These are phyloP conservation scores for Eurotiales sp. DNA, from an alignment of 2,329 filamentous ascomycete species.

Conservation along the genomic window DNA sequence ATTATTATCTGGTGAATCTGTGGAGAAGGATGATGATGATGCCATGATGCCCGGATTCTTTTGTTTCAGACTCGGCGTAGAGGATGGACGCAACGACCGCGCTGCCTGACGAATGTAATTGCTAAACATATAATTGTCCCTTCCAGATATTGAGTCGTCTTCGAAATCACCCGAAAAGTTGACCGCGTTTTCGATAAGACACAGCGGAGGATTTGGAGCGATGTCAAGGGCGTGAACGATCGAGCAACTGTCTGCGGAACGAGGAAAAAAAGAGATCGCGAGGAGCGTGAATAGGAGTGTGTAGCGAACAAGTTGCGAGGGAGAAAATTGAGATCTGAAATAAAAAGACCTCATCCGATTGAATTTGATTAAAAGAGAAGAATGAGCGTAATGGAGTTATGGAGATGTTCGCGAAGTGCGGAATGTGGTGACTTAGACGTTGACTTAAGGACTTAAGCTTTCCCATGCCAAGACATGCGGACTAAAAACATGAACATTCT, in stretches of 20 bases:
- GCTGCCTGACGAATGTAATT: conserved; percentile 8
- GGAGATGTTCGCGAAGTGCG: background rate
- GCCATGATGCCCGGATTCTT: conserved; percentile 1
- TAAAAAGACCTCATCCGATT: background rate
- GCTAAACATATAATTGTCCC: conserved; percentile 7
- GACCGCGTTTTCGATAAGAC: background rate
- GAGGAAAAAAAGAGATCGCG: background rate
- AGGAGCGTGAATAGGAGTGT: background rate
- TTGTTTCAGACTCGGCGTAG: background rate
- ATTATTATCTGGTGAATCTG: background rate
- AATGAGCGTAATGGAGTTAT: background rate
- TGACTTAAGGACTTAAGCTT: conserved; percentile 2
- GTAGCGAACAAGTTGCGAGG: background rate
- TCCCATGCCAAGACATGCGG: conserved; percentile 8
- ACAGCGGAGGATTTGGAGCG: background rate
- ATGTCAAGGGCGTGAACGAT: background rate
- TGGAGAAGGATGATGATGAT: background rate
- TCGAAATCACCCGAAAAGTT: background rate
- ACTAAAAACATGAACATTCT: conserved; percentile 6
- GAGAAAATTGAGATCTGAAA: background rate
- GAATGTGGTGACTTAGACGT: background rate
- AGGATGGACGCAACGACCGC: conserved; percentile 3
- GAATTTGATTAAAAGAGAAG: background rate
- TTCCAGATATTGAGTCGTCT: background rate
- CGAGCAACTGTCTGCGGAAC: background rate